Conservation (phyloP, 768 basidiomycete species). For the Mycena kentingensis region DNA sequence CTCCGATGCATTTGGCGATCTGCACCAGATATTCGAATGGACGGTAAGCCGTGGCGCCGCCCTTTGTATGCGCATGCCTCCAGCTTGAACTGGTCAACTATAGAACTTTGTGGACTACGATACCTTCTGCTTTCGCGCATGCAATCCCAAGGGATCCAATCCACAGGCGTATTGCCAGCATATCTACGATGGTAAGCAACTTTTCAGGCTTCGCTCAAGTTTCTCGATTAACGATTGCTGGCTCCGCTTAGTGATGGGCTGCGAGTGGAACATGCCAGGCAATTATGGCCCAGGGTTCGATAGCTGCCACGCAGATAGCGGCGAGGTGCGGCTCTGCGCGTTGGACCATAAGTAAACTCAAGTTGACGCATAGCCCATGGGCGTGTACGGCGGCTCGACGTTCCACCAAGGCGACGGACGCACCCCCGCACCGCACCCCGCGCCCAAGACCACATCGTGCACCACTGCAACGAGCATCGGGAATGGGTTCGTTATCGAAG, state of each 20-base stretch:
- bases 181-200: constrained; percentile 44
- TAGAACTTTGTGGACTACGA: constrained; percentile 63
- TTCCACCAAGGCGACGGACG: constrained; percentile 62
- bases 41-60: constrained; percentile 44
- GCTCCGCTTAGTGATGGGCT: constrained; percentile 41
- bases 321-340: constrained; percentile 38
- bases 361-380: constrained; percentile 50
- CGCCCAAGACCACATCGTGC: constrained; percentile 65
- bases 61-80: neutral
- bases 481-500: constrained; percentile 42
- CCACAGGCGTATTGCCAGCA: constrained; percentile 62
- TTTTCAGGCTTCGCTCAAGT: neutral
- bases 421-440: constrained; percentile 59
- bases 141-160: constrained; percentile 49
- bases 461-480: constrained; percentile 50
- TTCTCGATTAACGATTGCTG: neutral
- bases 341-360: neutral
- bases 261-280: constrained; percentile 64
- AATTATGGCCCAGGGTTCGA: constrained; percentile 51
- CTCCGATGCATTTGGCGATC: constrained; percentile 62
- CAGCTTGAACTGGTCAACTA: neutral
- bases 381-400: constrained; percentile 67
- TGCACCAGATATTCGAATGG: constrained; percentile 72
- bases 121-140: constrained; percentile 75
- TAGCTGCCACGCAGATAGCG: constrained; percentile 54